Base-by-base conservation (phyloP, 345 rosid genomes). In the Boechera retrofracta region DNA sequence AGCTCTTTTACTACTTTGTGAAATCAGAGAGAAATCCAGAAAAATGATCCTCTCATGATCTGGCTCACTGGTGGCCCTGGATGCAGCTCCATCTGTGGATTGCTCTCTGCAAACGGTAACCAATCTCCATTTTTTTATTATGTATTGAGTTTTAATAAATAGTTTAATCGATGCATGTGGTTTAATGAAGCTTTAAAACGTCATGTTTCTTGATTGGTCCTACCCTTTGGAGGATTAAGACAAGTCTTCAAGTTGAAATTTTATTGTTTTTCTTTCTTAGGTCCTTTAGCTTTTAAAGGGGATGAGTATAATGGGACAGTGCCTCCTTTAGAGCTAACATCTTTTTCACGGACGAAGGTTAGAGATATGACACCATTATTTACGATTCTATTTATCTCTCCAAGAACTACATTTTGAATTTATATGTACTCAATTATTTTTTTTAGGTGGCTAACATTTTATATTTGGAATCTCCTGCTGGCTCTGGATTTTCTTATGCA, bases 11-110 rank as follows among this genome's bases (percentile, higher is more conserved):
- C 79, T 89, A 86, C 81, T 90, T 87, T 56, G 47, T 87, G 7
- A 78, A 85, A 74, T 90, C 93, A 5, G 88, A 89, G 76, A 83
- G 89, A 57, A 73, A 82, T 64, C 86, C 89, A 3, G 7, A n/a
- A 53, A 5, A 65, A 73, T 5, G 91, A 87, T 58, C 88, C 93
- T 74, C 80, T 90, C 72, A 13, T 90, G 77, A 83, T 90, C 24
- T 90, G 94, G 97, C 82, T 91, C 10, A 86, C 90, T 21, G 97
- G 97, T 26, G 94, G 94, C n/a, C 97, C 97, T 42, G 92, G 88
- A 32, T 91, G 94, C 73, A 82, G 90, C 7, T 77, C 83, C 3
- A 63, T 91, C 7, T 73, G 83, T 13, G 88, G 82, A 11, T 68
- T 89, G 13, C 64, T 73, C 51, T 80, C 42, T 45, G 90, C 86